Evolutionary conservation across 1,284 basidiomycete species (phyloP).

Genomic region (Clitocybe nebularis): DNA sequence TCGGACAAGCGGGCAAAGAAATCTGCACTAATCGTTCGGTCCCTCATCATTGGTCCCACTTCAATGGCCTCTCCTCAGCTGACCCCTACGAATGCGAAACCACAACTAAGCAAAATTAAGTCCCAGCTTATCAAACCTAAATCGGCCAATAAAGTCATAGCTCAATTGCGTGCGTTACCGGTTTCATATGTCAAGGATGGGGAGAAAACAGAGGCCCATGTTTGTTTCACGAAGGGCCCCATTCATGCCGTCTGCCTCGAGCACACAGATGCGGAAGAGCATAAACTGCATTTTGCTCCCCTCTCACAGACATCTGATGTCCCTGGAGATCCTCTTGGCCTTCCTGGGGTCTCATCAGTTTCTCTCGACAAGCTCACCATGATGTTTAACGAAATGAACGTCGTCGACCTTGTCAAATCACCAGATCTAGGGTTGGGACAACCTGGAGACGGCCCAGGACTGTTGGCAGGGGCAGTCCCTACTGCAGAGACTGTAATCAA

Average conservation of each 20-base stretch:
- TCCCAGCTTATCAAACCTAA: constrained; percentile 62
- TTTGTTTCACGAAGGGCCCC: constrained; percentile 35
- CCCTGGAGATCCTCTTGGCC: constrained; percentile 5
- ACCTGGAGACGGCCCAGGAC: constrained; percentile 49
- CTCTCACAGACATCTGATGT: constrained; percentile 3
- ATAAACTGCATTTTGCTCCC: constrained; percentile 49
- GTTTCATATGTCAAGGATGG: constrained; percentile 32
- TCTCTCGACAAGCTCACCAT: constrained; percentile 46
- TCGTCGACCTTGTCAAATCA: constrained; percentile 33
- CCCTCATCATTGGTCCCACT: constrained; percentile 61
- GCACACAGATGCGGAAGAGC: constrained; percentile 55
- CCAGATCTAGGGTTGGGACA: constrained; percentile 41
- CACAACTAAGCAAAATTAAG: constrained; percentile 65
- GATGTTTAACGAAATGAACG: constrained; percentile 51
- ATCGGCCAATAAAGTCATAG: constrained; percentile 65
- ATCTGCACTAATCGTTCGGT: constrained; percentile 58
- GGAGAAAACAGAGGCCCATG: constrained; percentile 22
- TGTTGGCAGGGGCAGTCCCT: constrained; percentile 69
- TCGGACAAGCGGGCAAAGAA: constrained; percentile 61
- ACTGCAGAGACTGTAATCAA: constrained; percentile 66
- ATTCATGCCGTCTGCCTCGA: constrained; percentile 74
- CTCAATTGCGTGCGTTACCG: constrained; percentile 56
- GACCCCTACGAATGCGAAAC: constrained; percentile 37
- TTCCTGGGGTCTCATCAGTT: constrained; percentile 42
- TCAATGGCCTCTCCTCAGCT: constrained; percentile 32